These are phyloP conservation scores for Leccinum holopus DNA, from an alignment of 1,284 basidiomycete genomes.

Conservation along the genomic window DNA sequence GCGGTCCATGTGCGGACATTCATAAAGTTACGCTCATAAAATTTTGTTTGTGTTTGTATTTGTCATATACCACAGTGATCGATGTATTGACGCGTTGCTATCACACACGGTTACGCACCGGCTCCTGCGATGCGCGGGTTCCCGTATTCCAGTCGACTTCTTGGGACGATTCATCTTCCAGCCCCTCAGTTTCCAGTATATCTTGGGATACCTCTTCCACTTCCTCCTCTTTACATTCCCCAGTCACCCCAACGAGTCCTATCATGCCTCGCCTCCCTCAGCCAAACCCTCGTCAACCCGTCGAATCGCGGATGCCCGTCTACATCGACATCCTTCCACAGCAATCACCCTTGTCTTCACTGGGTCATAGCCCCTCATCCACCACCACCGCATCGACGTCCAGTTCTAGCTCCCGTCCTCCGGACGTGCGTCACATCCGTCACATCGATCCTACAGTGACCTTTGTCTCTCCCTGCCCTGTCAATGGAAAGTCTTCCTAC, in stretches of 20 bases:
- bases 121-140: slow-evolving; percentile 22
- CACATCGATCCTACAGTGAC: slow-evolving; percentile 65
- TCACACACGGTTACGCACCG: slow-evolving; percentile 25
- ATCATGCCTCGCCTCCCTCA: slow-evolving; percentile 22
- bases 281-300: slow-evolving; percentile 24
- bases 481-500: slow-evolving; percentile 53
- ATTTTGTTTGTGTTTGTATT: slow-evolving; percentile 32
- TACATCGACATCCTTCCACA: slow-evolving; percentile 59
- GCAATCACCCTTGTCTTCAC: slow-evolving; percentile 18
- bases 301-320: slow-evolving; percentile 45
- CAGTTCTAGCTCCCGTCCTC: slow-evolving; percentile 34
- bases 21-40: slow-evolving; percentile 16
- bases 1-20: slow-evolving; percentile 31
- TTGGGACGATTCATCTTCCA: slow-evolving; percentile 23
- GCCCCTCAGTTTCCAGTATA: slow-evolving; percentile 26
- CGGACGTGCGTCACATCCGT: slow-evolving; percentile 48
- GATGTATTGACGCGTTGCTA: slow-evolving; percentile 37
- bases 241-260: slow-evolving; percentile 38
- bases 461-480: slow-evolving; percentile 46
- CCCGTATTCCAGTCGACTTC: slow-evolving; percentile 15
- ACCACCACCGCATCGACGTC: slow-evolving; percentile 12
- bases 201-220: slow-evolving; percentile 43
- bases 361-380: slow-evolving; percentile 17
- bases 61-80: slow-evolving; percentile 33
- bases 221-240: slow-evolving; percentile 37